Percentiles rank a stretch among this genome's conserved stretches.
Conservation (phyloP, 2,329 filamentous ascomycete genomes). For the Diaporthe velutina region DNA sequence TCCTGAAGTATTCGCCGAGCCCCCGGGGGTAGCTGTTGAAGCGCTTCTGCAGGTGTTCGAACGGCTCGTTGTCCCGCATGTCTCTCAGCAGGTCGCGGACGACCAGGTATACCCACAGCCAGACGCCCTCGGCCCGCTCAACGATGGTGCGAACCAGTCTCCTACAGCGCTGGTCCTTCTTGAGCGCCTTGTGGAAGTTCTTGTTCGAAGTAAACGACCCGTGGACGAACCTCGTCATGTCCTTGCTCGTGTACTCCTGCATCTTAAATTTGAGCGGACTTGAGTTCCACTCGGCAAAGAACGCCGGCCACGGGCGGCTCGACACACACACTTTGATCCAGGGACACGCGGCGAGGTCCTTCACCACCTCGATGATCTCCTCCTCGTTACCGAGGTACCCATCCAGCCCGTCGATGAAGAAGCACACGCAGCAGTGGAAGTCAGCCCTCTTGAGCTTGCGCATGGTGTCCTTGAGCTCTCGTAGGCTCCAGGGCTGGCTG, state of each 20-base stretch:
- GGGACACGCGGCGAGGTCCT: constrained; percentile 9
- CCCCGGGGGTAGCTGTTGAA: constrained; percentile 39
- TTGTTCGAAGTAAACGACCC: constrained; percentile 40
- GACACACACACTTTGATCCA: constrained; percentile 45
- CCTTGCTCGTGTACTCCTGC: constrained; percentile 43
- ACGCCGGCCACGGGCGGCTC: constrained; percentile 48
- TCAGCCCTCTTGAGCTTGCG: constrained; percentile 15
- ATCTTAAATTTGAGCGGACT: constrained; percentile 41
- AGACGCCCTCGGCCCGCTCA: constrained; percentile 46
- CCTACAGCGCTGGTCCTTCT: not conserved
- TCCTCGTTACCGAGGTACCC: constrained; percentile 46
- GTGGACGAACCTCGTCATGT: constrained; percentile 43
- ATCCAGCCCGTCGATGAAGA: constrained; percentile 51
- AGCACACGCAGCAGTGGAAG: constrained; percentile 41
- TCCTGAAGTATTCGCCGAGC: constrained; percentile 41
- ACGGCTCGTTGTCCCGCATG: constrained; percentile 41
- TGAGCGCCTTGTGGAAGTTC: constrained; percentile 26
- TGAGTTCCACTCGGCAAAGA: constrained; percentile 45
- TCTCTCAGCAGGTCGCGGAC: constrained; percentile 43
- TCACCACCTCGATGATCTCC: constrained; percentile 42
- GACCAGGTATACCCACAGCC: constrained; percentile 49
- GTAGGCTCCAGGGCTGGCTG: too few relatives aligned
- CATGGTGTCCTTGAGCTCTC: not conserved
- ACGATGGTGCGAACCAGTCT: constrained; percentile 41
- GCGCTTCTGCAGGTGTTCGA: constrained; percentile 36